Evolutionary conservation across 768 basidiomycete species (phyloP), one percentile per base, ranked within the genome.

Genomic region (Serendipita indica): DNA sequence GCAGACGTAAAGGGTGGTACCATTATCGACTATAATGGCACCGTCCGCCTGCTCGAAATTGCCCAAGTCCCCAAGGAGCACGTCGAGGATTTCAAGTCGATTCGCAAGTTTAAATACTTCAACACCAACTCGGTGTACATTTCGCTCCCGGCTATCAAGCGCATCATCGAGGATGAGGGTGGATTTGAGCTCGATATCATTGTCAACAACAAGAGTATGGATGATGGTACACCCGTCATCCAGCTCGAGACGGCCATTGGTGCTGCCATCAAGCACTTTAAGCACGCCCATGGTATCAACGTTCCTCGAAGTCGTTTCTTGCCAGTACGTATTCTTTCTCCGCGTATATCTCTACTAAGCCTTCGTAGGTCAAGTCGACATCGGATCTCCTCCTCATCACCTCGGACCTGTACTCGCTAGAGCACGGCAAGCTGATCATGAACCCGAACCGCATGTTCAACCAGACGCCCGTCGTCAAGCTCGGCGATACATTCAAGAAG

Each of bases 401-500:
- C 75, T 87, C 84, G 61, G 89, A 92, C 69, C 83, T 96, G 64
- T 97, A 96, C 74, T 86, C 86, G 58, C 77, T 96, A 56, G 74
- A 83, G 69, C 88, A 96, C 68, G 92, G 92, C 18, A 84, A 84
- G 65, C 78, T 94, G 60, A 78, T 89, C 63, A 86, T 96, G 76
- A 89, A 86, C 68, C 80, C 80, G 62, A 75, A 78, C 35, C 74
- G 89, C 64, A 85, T 89, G 82, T 91, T 92, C 67, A 80, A 78
- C 66, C 66, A 63, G 22, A 86, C 80, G 18, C 94, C 92, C n/a
- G 90, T 94, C 52, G 88, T 97, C 78, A 96, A 96, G 75, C 80
- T 96, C 52, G 91, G 92, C 43, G 89, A 92, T 70, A 86, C 88
- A 69, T 96, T 98, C 81, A 96, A 93, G 79, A 93, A 89, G 80